A percentile compares a stretch with the other conserved stretches of the same genome.
These are phyloP conservation scores for Aechmea fasciata DNA, from an alignment of 176 grass and related monocot genomes.

Conservation along the genomic window DNA sequence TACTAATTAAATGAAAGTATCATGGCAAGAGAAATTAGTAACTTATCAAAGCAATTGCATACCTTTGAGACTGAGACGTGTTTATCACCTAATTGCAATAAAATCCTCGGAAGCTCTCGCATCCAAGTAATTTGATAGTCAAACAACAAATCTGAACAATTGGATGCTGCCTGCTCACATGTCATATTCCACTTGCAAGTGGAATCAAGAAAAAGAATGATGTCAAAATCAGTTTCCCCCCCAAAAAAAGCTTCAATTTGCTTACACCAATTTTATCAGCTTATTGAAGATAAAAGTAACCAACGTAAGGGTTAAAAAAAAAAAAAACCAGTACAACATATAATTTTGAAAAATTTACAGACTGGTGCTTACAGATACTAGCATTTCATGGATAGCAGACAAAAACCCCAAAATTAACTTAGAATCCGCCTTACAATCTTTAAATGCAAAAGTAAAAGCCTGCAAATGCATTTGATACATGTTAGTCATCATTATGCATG, in stretches of 20 bases:
- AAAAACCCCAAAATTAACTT: slow-evolving; percentile 2
- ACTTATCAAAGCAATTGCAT: not conserved
- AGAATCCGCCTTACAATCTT: slow-evolving; percentile 1
- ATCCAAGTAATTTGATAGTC: slow-evolving; percentile 5
- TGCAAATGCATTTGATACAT: not conserved
- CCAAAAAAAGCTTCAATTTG: not conserved
- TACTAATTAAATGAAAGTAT: not conserved
- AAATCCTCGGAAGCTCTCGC: not conserved
- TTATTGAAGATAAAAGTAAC: not conserved
- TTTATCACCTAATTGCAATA: slow-evolving; percentile 5
- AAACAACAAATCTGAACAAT: not conserved
- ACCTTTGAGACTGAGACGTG: slow-evolving; percentile 2
- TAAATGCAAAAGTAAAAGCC: slow-evolving; percentile 4
- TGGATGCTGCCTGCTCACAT: not conserved
- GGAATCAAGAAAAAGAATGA: not conserved
- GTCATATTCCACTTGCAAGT: not conserved
- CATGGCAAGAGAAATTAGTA: not conserved
- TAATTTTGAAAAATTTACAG: not conserved
- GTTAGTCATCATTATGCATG: slow-evolving; percentile 1
- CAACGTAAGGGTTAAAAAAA: not conserved
- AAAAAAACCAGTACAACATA: not conserved
- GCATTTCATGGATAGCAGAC: slow-evolving; percentile 6
- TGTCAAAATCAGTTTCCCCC: not conserved
- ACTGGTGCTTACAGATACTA: not conserved
- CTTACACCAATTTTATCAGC: not conserved